These are phyloP conservation scores for Tricholoma terreum DNA, from an alignment of 768 basidiomycete species.

Conservation along the genomic window DNA sequence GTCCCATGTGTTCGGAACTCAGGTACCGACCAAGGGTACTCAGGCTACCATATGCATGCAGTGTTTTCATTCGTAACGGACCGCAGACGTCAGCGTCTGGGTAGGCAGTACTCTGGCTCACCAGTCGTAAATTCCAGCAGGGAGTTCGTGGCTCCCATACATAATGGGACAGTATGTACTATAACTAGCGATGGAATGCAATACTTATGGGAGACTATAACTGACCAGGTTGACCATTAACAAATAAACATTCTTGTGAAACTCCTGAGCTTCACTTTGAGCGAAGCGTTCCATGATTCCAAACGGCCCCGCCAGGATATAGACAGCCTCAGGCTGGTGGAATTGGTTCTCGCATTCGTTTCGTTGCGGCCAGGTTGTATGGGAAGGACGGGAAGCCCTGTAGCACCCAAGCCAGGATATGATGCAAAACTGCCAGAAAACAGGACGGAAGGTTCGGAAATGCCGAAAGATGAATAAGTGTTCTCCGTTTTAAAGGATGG, in stretches of 20 bases:
- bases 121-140: too few relatives aligned
- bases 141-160: background rate
- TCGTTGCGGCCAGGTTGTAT: conserved; percentile 7
- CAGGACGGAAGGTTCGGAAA: conserved; percentile 23
- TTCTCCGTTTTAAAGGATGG: conserved; percentile 36
- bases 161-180: background rate
- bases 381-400: conserved; percentile 23
- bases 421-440: conserved; percentile 28
- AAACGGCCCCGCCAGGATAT: conserved; percentile 16
- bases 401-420: conserved; percentile 13
- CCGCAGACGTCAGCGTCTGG: too few relatives aligned
- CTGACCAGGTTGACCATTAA: background rate
- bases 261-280: conserved; percentile 21
- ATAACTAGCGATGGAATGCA: background rate
- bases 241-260: conserved; percentile 13
- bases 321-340: background rate
- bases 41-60: too few relatives aligned
- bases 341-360: background rate
- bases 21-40: too few relatives aligned
- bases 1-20: too few relatives aligned
- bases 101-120: too few relatives aligned
- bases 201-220: background rate
- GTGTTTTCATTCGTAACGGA: too few relatives aligned
- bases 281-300: conserved; percentile 14
- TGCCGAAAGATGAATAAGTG: conserved; percentile 31